These are phyloP conservation scores for Trichoderma sp. DNA, from an alignment of 2,329 filamentous ascomycete species.

Conservation along the genomic window DNA sequence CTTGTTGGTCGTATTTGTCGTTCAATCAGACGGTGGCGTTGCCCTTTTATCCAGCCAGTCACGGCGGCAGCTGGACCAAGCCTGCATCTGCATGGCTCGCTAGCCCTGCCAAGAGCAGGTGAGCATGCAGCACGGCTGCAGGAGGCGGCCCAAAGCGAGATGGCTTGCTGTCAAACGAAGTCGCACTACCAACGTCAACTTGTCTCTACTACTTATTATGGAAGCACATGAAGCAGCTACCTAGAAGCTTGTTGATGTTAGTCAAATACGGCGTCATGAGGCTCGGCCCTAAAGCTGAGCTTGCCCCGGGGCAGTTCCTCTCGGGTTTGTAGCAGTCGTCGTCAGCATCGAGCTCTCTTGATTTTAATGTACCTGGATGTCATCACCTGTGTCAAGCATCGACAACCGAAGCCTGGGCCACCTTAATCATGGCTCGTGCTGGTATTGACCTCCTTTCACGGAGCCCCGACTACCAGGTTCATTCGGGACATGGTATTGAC, in stretches of 20 bases:
- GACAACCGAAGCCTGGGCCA: constrained; percentile 21
- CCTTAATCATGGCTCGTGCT: constrained; percentile 5
- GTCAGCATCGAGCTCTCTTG: background rate
- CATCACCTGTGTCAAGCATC: constrained; percentile 17
- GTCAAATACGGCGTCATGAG: background rate
- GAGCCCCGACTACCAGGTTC: constrained; percentile 11
- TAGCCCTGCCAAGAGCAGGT: constrained; percentile 8
- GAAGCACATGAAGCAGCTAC: too few relatives aligned
- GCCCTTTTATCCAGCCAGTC: constrained; percentile 24
- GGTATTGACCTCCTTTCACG: constrained; percentile 21
- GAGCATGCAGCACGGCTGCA: constrained; percentile 7
- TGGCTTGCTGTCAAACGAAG: background rate
- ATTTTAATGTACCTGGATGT: too few relatives aligned
- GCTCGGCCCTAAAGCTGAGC: constrained; percentile 3
- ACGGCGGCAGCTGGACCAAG: background rate
- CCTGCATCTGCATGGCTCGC: background rate
- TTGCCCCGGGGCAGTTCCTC: too few relatives aligned
- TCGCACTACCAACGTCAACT: background rate
- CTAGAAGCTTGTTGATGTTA: too few relatives aligned
- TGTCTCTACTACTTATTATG: too few relatives aligned
- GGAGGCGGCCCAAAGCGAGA: constrained; percentile 1
- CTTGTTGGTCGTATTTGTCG: constrained; percentile 6
- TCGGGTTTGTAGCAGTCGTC: too few relatives aligned
- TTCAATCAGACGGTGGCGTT: background rate
- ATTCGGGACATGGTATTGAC: constrained; percentile 6